Evolutionary conservation across 2,329 filamentous ascomycete genomes (phyloP), one percentile per base, ranked within the genome.

Genomic region (Chrysosporium queenslandicum): DNA sequence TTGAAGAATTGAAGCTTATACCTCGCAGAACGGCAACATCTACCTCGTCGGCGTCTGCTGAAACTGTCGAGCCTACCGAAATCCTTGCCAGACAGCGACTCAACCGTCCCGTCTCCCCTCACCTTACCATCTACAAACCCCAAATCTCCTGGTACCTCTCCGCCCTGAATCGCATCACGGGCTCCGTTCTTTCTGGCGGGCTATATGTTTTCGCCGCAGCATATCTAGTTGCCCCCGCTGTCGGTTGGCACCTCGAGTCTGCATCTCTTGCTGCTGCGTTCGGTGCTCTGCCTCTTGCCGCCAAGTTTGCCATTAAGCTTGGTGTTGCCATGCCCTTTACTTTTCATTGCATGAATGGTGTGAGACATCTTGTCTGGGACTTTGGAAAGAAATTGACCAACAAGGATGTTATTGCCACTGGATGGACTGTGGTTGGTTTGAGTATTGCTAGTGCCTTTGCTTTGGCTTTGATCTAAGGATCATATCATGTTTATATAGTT

Each of bases 61-160:
- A 61, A 46, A 58, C 63, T 40, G 57, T 64, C 54, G 67, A 71
- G 50, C 64, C 66, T 11, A 65, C 55, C 54, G 63, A 68, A 60
- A 80, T 94, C 71, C 87, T 96, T 66, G 83, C 79, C 63, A 75
- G 81, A 65, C 90, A 96, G 76, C 90, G 90, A 63, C 77, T 84
- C 52, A 72, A 78, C 64, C 90, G 90, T 49, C 90, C 90, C 66
- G 77, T 95, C 62, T 79, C 87, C 42, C 90, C 90, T 52, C 89
- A 96, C 68, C 80, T 96, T 58, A 68, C 73, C 64, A 90, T 94
- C 79, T 96, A 96, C 82, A 79, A 81, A 69, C 80, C 85, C 55
- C 82, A 87, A 70, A 86, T 96, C 73, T 92, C 87, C 62, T 95
- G 83, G 84, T 83, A 87, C 70, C 77, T 78, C 60, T 83, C 82